phyloP scores from a whole-genome alignment of 2,329 filamentous ascomycete species.

The Tolypocladium amazonense region DNA sequence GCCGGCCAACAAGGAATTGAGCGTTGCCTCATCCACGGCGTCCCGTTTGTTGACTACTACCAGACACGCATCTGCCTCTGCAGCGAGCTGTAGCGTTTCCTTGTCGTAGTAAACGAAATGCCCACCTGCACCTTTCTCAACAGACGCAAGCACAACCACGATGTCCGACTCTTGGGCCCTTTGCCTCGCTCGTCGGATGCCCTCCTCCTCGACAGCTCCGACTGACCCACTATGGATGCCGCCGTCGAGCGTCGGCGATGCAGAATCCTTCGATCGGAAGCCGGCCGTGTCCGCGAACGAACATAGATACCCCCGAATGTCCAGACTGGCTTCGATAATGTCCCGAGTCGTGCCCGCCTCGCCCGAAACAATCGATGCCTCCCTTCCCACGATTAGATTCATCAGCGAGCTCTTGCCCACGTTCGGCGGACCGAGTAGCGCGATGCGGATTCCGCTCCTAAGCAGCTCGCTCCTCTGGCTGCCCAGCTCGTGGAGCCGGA shows the following conservation, averaged over 20 bases:
- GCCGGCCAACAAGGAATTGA: conserved; percentile 25
- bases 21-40: conserved; percentile 21
- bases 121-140: conserved; percentile 41
- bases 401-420: conserved; percentile 90
- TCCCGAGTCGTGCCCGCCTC: conserved; percentile 93
- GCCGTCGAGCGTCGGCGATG: neutral
- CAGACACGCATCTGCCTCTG: conserved; percentile 35
- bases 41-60: conserved; percentile 57
- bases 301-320: conserved; percentile 82
- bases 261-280: conserved; percentile 43
- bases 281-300: conserved; percentile 95
- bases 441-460: conserved; percentile 73
- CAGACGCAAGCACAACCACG: conserved; percentile 67
- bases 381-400: conserved; percentile 79
- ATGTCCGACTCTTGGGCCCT: conserved; percentile 78
- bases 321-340: conserved; percentile 83
- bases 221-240: conserved; percentile 27
- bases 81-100: conserved; percentile 45
- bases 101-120: conserved; percentile 39
- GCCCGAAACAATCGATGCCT: conserved; percentile 88
- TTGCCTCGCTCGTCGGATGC: conserved; percentile 75
- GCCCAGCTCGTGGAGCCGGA: conserved; percentile 62
- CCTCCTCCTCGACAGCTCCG: conserved; percentile 74
- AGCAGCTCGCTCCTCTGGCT: conserved; percentile 76
- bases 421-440: conserved; percentile 84